Percentiles rank a stretch among this genome's conserved stretches.
Conservation (phyloP, 768 basidiomycete genomes). For the Termitomyces sp. region DNA sequence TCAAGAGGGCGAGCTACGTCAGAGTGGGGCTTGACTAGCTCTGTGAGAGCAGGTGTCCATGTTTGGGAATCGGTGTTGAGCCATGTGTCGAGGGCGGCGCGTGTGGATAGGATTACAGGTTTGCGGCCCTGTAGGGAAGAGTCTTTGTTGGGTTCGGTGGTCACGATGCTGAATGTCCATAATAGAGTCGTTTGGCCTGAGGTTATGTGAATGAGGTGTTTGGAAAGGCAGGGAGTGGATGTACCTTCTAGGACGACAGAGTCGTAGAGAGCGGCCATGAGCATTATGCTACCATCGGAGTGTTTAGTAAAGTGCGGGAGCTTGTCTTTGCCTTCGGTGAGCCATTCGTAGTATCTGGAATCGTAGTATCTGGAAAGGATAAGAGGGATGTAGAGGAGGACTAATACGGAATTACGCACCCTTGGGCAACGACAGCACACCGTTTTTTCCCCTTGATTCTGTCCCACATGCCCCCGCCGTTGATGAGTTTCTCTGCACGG, state of each 20-base stretch:
- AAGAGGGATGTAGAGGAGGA: not conserved
- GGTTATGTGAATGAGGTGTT: not conserved
- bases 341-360: constrained; percentile 98
- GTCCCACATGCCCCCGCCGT: constrained; percentile 84
- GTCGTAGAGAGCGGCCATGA: constrained; percentile 90
- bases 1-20: constrained; percentile 50
- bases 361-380: constrained; percentile 29
- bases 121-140: constrained; percentile 82
- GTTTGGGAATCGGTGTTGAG: constrained; percentile 63
- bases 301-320: constrained; percentile 80
- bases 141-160: constrained; percentile 67
- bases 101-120: constrained; percentile 71
- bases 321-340: constrained; percentile 75
- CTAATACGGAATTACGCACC: constrained; percentile 29
- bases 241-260: constrained; percentile 61
- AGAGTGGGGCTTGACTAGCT: constrained; percentile 59
- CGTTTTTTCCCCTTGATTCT: constrained; percentile 77
- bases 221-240: not conserved
- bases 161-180: constrained; percentile 89
- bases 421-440: constrained; percentile 79
- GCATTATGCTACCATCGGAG: constrained; percentile 61
- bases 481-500: constrained; percentile 73
- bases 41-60: constrained; percentile 62
- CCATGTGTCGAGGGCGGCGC: constrained; percentile 67
- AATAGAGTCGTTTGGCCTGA: constrained; percentile 53